Evolutionary conservation across 306 rosid genomes (phyloP).

Genomic region (Astragalus glycyphyllos): DNA sequence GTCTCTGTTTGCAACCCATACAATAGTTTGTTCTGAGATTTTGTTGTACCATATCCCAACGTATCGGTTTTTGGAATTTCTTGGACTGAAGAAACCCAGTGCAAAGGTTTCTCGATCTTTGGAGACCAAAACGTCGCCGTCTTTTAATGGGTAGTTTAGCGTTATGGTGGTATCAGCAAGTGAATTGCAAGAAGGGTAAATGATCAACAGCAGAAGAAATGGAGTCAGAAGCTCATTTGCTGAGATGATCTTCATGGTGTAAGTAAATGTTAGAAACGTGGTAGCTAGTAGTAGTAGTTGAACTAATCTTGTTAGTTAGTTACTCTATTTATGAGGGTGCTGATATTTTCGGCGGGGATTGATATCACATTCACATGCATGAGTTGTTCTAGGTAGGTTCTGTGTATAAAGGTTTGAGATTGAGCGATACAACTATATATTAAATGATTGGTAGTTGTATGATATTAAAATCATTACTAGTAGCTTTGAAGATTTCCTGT

Average conservation of each 20-base stretch:
- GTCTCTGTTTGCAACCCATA: conserved; percentile 80
- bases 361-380: not conserved
- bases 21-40: conserved; percentile 48
- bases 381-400: not conserved
- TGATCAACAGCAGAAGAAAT: not conserved
- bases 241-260: conserved; percentile 31
- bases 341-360: conserved; percentile 1
- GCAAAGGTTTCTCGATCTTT: conserved; percentile 48
- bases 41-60: conserved; percentile 71
- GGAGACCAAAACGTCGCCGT: conserved; percentile 62
- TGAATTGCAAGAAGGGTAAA: conserved; percentile 31
- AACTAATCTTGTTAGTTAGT: not conserved
- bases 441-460: conserved; percentile 26
- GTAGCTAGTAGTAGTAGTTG: no score
- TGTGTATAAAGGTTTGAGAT: conserved; percentile 23
- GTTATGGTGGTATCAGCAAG: conserved; percentile 51
- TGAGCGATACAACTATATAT: conserved; percentile 34
- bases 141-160: conserved; percentile 45
- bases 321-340: conserved; percentile 14
- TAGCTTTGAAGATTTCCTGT: not conserved
- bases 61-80: conserved; percentile 49
- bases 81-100: conserved; percentile 67
- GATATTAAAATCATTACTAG: conserved; percentile 29
- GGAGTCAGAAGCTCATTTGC: not conserved
- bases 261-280: not conserved